Evolutionary conservation across 257 asterid genomes (phyloP).

Genomic region (Misopates orontium): DNA sequence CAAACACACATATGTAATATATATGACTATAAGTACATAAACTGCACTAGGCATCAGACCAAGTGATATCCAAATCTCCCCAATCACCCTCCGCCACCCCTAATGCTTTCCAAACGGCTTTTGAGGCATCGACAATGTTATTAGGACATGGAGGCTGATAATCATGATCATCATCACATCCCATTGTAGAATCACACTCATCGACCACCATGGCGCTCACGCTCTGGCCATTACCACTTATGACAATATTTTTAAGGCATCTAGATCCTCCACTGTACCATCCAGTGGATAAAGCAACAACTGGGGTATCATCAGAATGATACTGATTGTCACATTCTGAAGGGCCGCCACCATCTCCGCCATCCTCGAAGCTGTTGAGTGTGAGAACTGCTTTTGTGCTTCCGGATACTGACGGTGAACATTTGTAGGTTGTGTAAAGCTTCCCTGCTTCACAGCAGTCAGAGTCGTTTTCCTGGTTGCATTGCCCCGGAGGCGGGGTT

Average conservation of each 20-base stretch:
- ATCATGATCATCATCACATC: constrained; percentile 47
- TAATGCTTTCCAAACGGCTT: constrained; percentile 48
- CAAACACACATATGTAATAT: too few relatives aligned
- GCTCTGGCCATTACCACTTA: constrained; percentile 38
- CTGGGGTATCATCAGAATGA: constrained; percentile 36
- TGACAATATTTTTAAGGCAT: constrained; percentile 36
- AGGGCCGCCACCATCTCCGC: constrained; percentile 51
- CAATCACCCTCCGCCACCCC: constrained; percentile 29
- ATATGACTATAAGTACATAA: too few relatives aligned
- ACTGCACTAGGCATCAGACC: constrained; percentile 31
- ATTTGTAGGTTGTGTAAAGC: constrained; percentile 34
- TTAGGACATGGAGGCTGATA: constrained; percentile 47
- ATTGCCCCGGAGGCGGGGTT: constrained; percentile 46
- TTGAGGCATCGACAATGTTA: constrained; percentile 48
- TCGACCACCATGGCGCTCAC: constrained; percentile 49
- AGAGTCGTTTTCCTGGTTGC: constrained; percentile 43
- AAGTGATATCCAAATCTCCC: constrained; percentile 32
- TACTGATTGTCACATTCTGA: constrained; percentile 45
- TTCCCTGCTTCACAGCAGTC: constrained; percentile 45
- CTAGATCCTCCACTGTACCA: constrained; percentile 42
- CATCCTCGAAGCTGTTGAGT: constrained; percentile 44
- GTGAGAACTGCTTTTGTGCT: constrained; percentile 44
- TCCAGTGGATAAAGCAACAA: constrained; percentile 51
- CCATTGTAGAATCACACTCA: constrained; percentile 46
- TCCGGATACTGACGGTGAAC: constrained; percentile 34